These are phyloP conservation scores for Sporisorium sorghi DNA, from an alignment of 1,284 basidiomycete genomes.

Conservation along the genomic window DNA sequence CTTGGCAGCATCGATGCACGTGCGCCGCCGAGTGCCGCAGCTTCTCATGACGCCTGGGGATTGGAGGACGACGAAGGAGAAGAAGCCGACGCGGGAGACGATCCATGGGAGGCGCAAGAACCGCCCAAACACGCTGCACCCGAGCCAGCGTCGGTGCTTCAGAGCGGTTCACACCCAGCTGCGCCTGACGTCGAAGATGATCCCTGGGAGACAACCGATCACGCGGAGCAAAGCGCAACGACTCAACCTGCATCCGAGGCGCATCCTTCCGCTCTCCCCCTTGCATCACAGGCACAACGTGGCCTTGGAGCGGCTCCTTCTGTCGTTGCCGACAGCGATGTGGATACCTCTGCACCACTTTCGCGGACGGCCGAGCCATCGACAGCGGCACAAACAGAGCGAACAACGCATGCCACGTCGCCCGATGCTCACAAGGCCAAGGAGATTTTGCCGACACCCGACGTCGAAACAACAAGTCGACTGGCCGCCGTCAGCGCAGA, in stretches of 20 bases:
- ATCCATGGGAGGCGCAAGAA: slow-evolving; percentile 20
- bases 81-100: slow-evolving; percentile 14
- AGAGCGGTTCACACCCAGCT: background rate
- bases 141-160: background rate
- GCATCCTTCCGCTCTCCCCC: background rate
- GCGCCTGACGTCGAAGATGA: slow-evolving; percentile 15
- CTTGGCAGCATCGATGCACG: background rate
- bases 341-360: background rate
- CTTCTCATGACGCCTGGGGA: slow-evolving; percentile 21
- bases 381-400: background rate
- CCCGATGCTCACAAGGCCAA: background rate
- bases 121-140: background rate
- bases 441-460: background rate
- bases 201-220: slow-evolving; percentile 11
- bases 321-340: background rate
- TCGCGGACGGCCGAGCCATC: background rate
- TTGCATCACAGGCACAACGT: background rate
- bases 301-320: background rate
- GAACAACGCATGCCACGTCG: background rate
- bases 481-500: background rate
- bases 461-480: background rate
- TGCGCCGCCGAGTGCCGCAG: background rate
- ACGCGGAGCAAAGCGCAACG: background rate
- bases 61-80: slow-evolving; percentile 22
- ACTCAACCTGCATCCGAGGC: background rate